Percentiles rank a stretch among this genome's conserved stretches.
These are phyloP conservation scores for Plasmodium cynomolgi DNA, from an alignment of 169 alveolate genomes.

Conservation along the genomic window DNA sequence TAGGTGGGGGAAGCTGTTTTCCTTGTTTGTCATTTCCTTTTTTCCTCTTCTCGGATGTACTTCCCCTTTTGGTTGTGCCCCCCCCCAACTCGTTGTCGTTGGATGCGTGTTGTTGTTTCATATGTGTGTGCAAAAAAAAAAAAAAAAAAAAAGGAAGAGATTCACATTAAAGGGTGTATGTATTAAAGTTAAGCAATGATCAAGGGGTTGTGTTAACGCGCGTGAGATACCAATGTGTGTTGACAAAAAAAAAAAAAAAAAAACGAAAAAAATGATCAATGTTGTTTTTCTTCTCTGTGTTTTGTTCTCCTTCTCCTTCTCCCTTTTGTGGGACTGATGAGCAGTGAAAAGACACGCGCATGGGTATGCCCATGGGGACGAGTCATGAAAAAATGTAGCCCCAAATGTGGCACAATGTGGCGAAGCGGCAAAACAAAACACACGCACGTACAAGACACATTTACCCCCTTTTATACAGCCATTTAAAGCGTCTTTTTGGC, in stretches of 20 bases:
- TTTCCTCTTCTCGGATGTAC: background rate
- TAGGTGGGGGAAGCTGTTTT: background rate
- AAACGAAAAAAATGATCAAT: background rate
- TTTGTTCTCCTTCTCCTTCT: background rate
- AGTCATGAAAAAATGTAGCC: background rate
- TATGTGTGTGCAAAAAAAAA: background rate
- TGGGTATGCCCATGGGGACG: background rate
- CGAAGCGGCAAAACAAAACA: background rate
- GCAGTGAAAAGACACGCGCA: background rate
- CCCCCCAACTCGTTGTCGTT: background rate
- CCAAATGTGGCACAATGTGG: background rate
- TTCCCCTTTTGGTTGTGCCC: constrained; percentile 5
- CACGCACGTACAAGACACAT: background rate
- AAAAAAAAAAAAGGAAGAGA: background rate
- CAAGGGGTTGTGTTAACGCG: background rate
- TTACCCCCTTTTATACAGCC: background rate
- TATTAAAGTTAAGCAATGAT: background rate
- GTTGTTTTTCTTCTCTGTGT: background rate
- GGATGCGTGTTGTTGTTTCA: background rate
- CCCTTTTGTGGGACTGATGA: background rate
- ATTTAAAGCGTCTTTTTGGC: background rate
- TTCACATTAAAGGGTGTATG: background rate
- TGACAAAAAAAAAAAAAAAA: background rate
- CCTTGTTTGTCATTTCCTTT: background rate
- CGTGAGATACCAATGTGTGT: background rate